Percentiles rank a stretch among this genome's conserved stretches.
Evolutionary conservation across 1,139 yeast species (phyloP).

Genomic region (Maudiozyma humilis): DNA sequence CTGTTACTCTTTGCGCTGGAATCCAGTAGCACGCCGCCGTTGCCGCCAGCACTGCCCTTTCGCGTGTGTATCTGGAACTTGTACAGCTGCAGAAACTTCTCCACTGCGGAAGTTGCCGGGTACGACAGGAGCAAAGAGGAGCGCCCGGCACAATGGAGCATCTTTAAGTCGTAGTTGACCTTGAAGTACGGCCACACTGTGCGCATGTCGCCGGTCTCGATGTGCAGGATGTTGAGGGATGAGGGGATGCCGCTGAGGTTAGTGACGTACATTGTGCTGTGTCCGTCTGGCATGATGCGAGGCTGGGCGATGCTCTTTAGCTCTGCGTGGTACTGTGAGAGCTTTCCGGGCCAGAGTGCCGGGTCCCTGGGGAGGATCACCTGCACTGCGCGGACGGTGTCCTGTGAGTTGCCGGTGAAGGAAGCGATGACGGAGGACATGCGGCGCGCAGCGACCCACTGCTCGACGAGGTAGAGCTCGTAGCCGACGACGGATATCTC

Average conservation of each 20-base stretch:
- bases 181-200: constrained; percentile 49
- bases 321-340: constrained; percentile 59
- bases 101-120: constrained; percentile 73
- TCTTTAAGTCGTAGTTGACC: constrained; percentile 67
- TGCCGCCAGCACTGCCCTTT: background rate
- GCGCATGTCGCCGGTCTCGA: constrained; percentile 55
- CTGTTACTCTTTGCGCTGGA: background rate
- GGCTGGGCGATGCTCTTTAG: constrained; percentile 49
- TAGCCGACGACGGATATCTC: constrained; percentile 55
- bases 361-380: constrained; percentile 53
- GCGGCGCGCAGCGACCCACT: constrained; percentile 76
- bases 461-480: constrained; percentile 85
- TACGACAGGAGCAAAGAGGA: constrained; percentile 59
- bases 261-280: constrained; percentile 56
- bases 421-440: constrained; percentile 65
- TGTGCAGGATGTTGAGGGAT: constrained; percentile 59
- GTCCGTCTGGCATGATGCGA: constrained; percentile 42
- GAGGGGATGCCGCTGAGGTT: constrained; percentile 76
- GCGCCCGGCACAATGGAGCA: constrained; percentile 79
- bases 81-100: constrained; percentile 74
- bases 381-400: constrained; percentile 52
- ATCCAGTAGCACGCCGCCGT: background rate
- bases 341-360: constrained; percentile 47
- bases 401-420: constrained; percentile 72
- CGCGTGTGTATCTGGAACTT: constrained; percentile 35